Evolutionary conservation across 495 filamentous ascomycete species (phyloP).

Genomic region (Penicillium turbatum): DNA sequence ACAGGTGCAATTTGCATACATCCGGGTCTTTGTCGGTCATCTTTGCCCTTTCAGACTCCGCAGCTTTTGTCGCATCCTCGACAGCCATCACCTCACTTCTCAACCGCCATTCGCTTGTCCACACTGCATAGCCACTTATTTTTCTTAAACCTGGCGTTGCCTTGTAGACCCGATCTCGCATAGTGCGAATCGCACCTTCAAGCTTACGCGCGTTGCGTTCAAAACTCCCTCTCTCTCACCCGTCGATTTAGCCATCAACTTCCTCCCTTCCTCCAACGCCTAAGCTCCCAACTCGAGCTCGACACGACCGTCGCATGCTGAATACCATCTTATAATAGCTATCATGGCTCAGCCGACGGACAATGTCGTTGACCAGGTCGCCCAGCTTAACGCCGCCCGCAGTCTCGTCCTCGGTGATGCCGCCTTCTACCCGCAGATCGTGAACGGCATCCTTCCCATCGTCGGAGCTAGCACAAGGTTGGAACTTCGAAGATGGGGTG

Average conservation of each 20-base stretch:
- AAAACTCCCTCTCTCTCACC: conserved; percentile 11
- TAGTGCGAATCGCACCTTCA: neutral
- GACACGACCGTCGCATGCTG: neutral
- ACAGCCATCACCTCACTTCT: neutral
- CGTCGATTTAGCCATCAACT: neutral
- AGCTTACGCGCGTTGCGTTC: conserved; percentile 9
- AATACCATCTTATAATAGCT: conserved; percentile 9
- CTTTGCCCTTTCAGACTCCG: conserved; percentile 13
- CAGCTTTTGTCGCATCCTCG: conserved; percentile 8
- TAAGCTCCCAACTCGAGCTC: conserved; percentile 1
- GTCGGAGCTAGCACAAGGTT: conserved; percentile 68
- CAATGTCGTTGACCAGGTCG: conserved; percentile 66
- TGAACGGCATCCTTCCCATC: conserved; percentile 85
- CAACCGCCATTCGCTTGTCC: neutral
- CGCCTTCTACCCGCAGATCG: conserved; percentile 80
- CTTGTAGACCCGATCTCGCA: neutral
- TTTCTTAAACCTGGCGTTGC: neutral
- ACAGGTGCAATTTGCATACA: conserved; percentile 2
- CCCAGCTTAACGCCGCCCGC: conserved; percentile 81
- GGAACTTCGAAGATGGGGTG: conserved; percentile 89
- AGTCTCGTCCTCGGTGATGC: conserved; percentile 81
- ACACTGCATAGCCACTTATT: neutral
- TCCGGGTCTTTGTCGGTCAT: conserved; percentile 15
- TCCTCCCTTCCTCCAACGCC: neutral
- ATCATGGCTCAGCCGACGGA: conserved; percentile 45